Evolutionary conservation across 352 stramenopile species (phyloP).

Genomic region (Globisporangium cystogenes): DNA sequence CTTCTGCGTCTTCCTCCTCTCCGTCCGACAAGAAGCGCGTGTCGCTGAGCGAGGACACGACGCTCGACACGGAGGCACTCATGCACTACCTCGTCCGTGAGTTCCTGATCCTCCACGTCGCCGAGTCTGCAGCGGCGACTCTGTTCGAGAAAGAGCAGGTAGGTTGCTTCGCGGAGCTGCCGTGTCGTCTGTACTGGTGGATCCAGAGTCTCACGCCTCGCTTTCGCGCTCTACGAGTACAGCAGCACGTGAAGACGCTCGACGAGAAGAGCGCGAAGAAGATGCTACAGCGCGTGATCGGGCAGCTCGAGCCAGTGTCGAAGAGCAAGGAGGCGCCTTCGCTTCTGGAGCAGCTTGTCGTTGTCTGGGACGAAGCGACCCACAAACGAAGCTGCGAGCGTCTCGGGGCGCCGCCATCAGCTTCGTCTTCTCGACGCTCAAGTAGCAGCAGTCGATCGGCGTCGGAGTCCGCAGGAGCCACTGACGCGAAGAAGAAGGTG

Average conservation of each 20-base stretch:
- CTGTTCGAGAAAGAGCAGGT: conserved; percentile 42
- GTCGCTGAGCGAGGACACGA: background rate
- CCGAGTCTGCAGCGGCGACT: conserved; percentile 22
- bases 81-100: conserved; percentile 57
- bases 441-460: conserved; percentile 6
- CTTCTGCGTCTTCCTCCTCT: background rate
- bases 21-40: conserved; percentile 7
- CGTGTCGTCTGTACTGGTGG: background rate
- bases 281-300: conserved; percentile 7
- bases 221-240: background rate
- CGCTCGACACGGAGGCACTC: conserved; percentile 18
- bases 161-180: background rate
- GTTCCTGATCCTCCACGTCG: conserved; percentile 41
- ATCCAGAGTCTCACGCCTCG: background rate
- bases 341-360: conserved; percentile 13
- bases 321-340: conserved; percentile 8
- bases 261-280: conserved; percentile 11
- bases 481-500: conserved; percentile 7
- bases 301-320: conserved; percentile 9
- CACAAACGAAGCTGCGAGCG: conserved; percentile 12
- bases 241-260: conserved; percentile 4
- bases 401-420: background rate
- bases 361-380: conserved; percentile 7
- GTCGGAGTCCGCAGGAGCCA: background rate
- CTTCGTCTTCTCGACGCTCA: conserved; percentile 4